These are phyloP conservation scores for Fusarium sp. DNA, from an alignment of 2,329 filamentous ascomycete genomes.

Conservation along the genomic window DNA sequence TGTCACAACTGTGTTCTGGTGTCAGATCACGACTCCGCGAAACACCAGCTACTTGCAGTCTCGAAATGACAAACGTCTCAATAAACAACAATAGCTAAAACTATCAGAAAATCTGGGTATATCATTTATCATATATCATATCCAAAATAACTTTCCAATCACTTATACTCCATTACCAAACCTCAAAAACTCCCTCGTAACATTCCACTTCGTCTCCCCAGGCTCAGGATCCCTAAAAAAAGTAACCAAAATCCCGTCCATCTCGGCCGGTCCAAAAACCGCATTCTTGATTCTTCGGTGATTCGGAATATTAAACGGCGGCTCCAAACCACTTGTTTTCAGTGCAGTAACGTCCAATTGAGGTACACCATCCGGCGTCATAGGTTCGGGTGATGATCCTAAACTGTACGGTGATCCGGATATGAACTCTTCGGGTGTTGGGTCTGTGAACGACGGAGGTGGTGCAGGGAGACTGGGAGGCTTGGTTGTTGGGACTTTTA, in stretches of 20 bases:
- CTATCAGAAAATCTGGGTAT: conserved; percentile 4
- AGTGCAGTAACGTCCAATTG: too few relatives aligned
- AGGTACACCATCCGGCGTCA: too few relatives aligned
- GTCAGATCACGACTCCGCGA: rapidly evolving
- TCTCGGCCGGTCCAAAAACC: conserved; percentile 44
- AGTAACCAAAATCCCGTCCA: conserved; percentile 46
- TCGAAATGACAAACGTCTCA: neutral
- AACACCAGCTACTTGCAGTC: too few relatives aligned
- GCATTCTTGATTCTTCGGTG: conserved; percentile 48
- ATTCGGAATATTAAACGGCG: conserved; percentile 49
- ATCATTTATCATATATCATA: neutral
- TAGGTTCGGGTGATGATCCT: conserved; percentile 19
- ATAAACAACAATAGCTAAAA: neutral
- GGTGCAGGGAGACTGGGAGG: conserved; percentile 27
- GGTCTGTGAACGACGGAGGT: conserved; percentile 32
- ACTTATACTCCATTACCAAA: neutral
- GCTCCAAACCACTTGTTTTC: conserved; percentile 23
- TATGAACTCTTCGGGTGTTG: conserved; percentile 6
- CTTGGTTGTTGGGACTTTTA: conserved; percentile 21
- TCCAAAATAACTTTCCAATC: neutral
- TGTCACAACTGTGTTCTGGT: neutral
- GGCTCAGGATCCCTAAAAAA: conserved; percentile 46
- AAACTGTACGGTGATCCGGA: neutral
- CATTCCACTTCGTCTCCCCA: conserved; percentile 46
- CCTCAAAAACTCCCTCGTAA: conserved; percentile 46